Evolutionary conservation across 768 basidiomycete species (phyloP).

Genomic region (Serpula lacrymans): DNA sequence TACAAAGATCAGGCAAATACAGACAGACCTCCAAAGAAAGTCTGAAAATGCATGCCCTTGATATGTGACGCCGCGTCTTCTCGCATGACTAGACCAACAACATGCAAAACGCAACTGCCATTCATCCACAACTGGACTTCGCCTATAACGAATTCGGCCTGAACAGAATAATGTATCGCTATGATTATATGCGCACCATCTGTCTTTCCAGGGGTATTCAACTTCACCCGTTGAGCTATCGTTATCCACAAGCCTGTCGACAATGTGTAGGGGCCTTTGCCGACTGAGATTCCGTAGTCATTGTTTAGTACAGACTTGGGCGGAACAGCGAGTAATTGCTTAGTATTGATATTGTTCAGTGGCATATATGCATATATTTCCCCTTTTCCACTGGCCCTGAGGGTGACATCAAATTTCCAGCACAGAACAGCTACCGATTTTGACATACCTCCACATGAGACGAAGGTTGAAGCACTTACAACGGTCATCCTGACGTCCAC

Average conservation of each 20-base stretch:
- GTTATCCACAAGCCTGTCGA: constrained; percentile 57
- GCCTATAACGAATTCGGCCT: constrained; percentile 33
- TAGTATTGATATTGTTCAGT: constrained; percentile 40
- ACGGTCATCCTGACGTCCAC: constrained; percentile 59
- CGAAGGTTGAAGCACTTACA: constrained; percentile 68
- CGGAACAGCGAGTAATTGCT: constrained; percentile 43
- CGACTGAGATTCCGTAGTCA: constrained; percentile 66
- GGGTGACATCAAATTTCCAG: not conserved
- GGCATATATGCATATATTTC: constrained; percentile 75
- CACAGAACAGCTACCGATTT: not conserved
- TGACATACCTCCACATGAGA: constrained; percentile 68
- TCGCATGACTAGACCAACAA: constrained; percentile 48
- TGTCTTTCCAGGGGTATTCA: constrained; percentile 57
- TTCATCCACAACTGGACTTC: constrained; percentile 65
- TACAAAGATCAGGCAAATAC: not conserved
- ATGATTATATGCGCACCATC: constrained; percentile 46
- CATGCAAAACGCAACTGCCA: constrained; percentile 52
- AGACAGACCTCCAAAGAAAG: constrained; percentile 69
- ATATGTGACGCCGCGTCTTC: constrained; percentile 36
- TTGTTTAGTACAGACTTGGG: constrained; percentile 47
- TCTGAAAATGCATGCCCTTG: constrained; percentile 71
- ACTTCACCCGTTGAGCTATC: constrained; percentile 61
- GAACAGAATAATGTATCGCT: not conserved
- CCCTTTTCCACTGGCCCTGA: constrained; percentile 47
- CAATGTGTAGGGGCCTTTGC: constrained; percentile 60